A percentile compares a stretch with the other conserved stretches of the same genome.
Conservation (phyloP, 495 filamentous ascomycete species). For the Terfezia claveryi region DNA sequence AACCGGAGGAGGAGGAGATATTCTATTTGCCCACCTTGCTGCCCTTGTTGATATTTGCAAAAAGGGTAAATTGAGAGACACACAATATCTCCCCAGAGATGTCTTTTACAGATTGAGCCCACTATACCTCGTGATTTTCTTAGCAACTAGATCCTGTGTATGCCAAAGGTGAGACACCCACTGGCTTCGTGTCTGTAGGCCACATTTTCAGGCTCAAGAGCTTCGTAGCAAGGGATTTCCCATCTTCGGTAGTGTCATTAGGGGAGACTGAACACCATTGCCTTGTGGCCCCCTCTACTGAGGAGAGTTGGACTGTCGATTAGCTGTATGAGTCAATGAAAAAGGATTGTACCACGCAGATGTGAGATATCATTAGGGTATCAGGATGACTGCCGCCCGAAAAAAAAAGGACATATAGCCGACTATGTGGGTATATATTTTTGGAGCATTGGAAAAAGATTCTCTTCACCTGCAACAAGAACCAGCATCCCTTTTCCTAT, state of each 20-base stretch:
- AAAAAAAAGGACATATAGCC: not conserved
- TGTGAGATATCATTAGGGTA: no score
- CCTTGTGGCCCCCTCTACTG: no score
- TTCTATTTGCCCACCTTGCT: constrained; percentile 29
- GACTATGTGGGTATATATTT: not conserved
- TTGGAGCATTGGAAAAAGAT: not conserved
- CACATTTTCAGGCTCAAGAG: constrained; percentile 77
- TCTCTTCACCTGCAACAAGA: constrained; percentile 39
- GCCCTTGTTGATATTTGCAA: constrained; percentile 79
- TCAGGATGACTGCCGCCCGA: no score
- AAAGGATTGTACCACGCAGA: no score
- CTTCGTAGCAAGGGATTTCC: constrained; percentile 59
- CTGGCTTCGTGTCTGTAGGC: constrained; percentile 31
- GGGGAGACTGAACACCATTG: constrained; percentile 35
- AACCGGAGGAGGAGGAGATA: no score
- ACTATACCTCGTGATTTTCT: constrained; percentile 36
- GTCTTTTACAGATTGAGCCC: constrained; percentile 72
- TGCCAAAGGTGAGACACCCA: not conserved
- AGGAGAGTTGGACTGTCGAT: no score
- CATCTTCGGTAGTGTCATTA: constrained; percentile 75
- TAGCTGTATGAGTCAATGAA: no score
- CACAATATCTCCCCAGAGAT: constrained; percentile 65
- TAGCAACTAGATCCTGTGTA: constrained; percentile 5
- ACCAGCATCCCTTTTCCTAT: constrained; percentile 83
- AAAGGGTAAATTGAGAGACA: constrained; percentile 98